Evolutionary conservation across 1,139 yeast species (phyloP), one percentile per base, ranked within the genome.

Genomic region (Debaryomyces psychrophilus): DNA sequence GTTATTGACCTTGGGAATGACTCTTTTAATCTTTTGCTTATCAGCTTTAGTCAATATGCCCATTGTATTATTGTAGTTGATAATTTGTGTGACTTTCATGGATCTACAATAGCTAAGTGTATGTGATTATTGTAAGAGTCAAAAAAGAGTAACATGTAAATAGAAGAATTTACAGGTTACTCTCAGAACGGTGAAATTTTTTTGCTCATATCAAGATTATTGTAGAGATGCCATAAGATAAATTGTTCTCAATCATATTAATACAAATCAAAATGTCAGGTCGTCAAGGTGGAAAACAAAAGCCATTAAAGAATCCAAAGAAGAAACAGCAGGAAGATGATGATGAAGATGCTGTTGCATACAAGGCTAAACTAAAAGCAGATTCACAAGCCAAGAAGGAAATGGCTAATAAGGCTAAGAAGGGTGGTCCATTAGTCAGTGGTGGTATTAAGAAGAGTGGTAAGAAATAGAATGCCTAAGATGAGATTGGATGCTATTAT

Each of bases 391-490:
- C 97, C 36, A 85, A 84, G 70, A 90, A 92, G 73, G 95, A 87
- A 47, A 80, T 92, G 86, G 92, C 95, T 53, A 82, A 85, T 47
- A 85, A 87, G 70, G 95, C 96, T 50, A 76, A 87, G 60, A 82
- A 87, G 62, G 96, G 96, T 54, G 96, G 96, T 44, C 97, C 97
- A 41, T 72, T 92, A 58, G 83, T 84, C 46, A 92, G 96, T 50
- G 97, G 97, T 47, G 98, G 98, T 52, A 90, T 92, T 74, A 92
- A 92, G 81, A 92, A 92, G 83, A 86, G 85, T 58, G 85, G 82
- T 51, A 82, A 82, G 78, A 82, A 82, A 67, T 79, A 70, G 61
- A 44, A 5, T 31, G 2, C 17, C 12, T 18, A 6, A n/a, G 18
- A 8, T 29, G 14, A 8, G 5, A 4, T 20, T 20, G 4, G 22